Evolutionary conservation across 2,329 filamentous ascomycete species (phyloP), one percentile per base, ranked within the genome.

Genomic region (Talaromyces amestolkiae): DNA sequence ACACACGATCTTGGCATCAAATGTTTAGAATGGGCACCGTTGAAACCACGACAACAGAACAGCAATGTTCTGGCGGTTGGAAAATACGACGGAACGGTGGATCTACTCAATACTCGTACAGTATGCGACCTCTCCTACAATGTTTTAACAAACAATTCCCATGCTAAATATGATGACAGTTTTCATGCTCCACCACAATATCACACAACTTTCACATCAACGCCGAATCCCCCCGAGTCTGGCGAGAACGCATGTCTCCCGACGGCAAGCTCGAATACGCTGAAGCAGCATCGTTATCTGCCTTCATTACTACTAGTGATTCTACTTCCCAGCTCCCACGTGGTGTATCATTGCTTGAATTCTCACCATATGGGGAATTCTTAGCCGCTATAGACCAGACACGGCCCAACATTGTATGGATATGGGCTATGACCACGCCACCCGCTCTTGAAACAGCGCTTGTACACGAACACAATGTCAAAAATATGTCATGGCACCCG

Each of bases 11-110:
- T 85, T 22, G 84, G 84, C 0, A 79, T 85, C 37, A 84, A 79
- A 70, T 79, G 76, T 5, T 76, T 86, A 45, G 82, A 85, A 75
- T 86, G 84, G 84, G 77, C 80, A 35, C 80, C 83, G 19, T 73
- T 77, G n/a, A 61, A 64, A 62, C 54, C 54, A 5, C 60, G 65
- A 3, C 69, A 62, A 7, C 67, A 68, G 3, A 51, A 22, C 9
- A 79, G 80, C 24, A 75, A 81, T 22, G 75, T 76, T 65, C 72
- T 86, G 22, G 81, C 81, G 1, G 74, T 86, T 43, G 82, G 83
- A 2, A 84, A 83, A 47, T 80, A 81, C 68, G 82, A 85, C 70
- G 77, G 80, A 1, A 78, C 79, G 45, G 78, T 86, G 22, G 80
- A 83, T 39, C 73, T 86, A 19, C 73, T 83, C 7, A 76, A 74